Conservation (phyloP, 768 basidiomycete species). For the Lepiota subincarnata region DNA sequence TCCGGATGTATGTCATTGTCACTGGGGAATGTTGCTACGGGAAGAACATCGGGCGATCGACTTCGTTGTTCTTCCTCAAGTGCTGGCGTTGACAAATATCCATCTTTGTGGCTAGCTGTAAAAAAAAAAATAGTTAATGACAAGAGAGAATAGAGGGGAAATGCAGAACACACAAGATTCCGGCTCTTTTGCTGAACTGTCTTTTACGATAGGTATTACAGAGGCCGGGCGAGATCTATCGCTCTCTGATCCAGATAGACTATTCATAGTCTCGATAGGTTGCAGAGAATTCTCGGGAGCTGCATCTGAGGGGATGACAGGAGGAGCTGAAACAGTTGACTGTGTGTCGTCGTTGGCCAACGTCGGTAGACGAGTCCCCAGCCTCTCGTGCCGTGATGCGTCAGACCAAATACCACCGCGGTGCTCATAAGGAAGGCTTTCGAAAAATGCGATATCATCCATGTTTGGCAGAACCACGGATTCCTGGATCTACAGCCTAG, state of each 20-base stretch:
- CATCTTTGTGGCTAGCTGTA: not conserved
- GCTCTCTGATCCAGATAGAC: slow-evolving; percentile 9
- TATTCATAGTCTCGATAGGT: slow-evolving; percentile 1
- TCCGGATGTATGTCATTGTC: not conserved
- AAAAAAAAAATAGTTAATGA: not conserved
- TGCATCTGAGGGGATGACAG: not conserved
- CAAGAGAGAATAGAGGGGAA: not conserved
- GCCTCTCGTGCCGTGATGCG: slow-evolving; percentile 47
- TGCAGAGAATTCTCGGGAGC: not conserved
- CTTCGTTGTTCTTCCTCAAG: not conserved
- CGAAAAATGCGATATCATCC: slow-evolving; percentile 97
- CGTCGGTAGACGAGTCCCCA: slow-evolving; percentile 6
- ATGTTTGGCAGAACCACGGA: slow-evolving; percentile 95
- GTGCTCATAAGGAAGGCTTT: slow-evolving; percentile 56
- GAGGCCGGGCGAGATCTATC: slow-evolving; percentile 10
- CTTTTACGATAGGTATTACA: slow-evolving; percentile 1
- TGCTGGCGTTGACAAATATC: not conserved
- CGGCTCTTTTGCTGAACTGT: not conserved
- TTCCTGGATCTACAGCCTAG: slow-evolving; percentile 71
- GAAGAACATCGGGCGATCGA: not conserved
- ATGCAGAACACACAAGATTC: not conserved
- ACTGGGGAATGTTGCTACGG: not conserved
- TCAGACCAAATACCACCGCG: slow-evolving; percentile 92
- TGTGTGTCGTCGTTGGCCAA: slow-evolving; percentile 25
- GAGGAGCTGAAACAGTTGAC: slow-evolving; percentile 35